Conservation (phyloP, 352 stramenopile genomes). For the Globisporangium sylvaticum region DNA sequence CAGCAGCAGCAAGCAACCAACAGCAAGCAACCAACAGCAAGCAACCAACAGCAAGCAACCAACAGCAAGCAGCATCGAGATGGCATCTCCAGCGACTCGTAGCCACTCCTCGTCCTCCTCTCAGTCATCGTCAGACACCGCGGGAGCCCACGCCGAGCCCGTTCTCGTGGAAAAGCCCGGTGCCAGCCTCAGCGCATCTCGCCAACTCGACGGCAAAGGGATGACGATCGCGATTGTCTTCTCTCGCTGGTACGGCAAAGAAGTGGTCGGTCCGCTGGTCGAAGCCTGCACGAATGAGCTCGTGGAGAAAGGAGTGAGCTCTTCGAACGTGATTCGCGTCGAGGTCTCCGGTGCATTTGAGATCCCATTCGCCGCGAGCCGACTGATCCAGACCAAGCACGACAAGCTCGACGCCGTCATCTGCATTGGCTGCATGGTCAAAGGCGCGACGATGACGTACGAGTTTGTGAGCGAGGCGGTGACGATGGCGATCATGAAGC, state of each 20-base stretch:
- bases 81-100: slow-evolving; percentile 7
- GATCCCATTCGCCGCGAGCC: slow-evolving; percentile 90
- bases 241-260: slow-evolving; percentile 58
- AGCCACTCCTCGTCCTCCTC: not conserved
- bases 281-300: slow-evolving; percentile 51
- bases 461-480: slow-evolving; percentile 96
- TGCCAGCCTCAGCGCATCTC: not conserved
- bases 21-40: not conserved
- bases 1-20: no score
- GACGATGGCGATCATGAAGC: slow-evolving; percentile 94
- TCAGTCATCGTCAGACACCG: not conserved
- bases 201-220: slow-evolving; percentile 16
- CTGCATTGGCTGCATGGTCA: slow-evolving; percentile 92
- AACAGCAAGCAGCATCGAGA: not conserved
- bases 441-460: slow-evolving; percentile 96
- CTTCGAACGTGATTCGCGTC: slow-evolving; percentile 39
- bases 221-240: slow-evolving; percentile 54
- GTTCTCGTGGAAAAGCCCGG: slow-evolving; percentile 2
- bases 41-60: not conserved
- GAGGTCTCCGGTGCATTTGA: slow-evolving; percentile 94
- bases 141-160: not conserved
- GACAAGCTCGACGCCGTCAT: slow-evolving; percentile 93
- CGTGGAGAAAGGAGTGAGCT: slow-evolving; percentile 46
- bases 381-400: slow-evolving; percentile 62
- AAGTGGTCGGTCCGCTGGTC: slow-evolving; percentile 44